Percentiles rank a stretch among this genome's conserved stretches.
Evolutionary conservation across 208 protist genomes (phyloP).

Genomic region (Leishmania lainsoni): DNA sequence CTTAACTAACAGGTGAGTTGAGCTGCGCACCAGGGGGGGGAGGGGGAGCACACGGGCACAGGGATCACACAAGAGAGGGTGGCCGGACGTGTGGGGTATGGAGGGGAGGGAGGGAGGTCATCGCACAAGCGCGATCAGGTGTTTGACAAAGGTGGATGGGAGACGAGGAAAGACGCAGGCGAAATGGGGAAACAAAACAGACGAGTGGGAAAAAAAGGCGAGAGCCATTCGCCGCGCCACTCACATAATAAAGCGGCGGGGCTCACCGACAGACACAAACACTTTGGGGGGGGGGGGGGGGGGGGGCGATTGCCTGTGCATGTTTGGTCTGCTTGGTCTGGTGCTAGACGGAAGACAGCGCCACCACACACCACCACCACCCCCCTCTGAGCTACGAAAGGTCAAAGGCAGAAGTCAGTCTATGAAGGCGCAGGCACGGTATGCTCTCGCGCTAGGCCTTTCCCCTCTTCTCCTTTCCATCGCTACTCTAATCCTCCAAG

Average conservation of each 20-base stretch:
- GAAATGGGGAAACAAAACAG: not conserved
- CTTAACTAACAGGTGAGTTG: slow-evolving; percentile 10
- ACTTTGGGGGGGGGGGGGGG: too few species aligned
- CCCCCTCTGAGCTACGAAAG: not conserved
- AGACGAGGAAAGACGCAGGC: not conserved
- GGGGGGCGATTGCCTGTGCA: not conserved
- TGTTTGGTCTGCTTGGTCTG: too few species aligned
- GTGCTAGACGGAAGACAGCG: not conserved
- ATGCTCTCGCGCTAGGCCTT: not conserved
- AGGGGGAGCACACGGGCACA: not conserved
- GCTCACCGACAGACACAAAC: not conserved
- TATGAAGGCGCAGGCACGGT: not conserved
- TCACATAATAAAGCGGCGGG: not conserved
- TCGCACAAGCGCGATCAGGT: not conserved
- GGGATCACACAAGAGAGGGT: not conserved
- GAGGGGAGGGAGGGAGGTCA: not conserved
- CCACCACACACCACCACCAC: not conserved
- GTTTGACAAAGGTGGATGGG: not conserved
- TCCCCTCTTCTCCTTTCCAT: not conserved
- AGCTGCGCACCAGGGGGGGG: slow-evolving; percentile 5
- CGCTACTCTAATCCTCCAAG: not conserved
- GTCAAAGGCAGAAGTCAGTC: not conserved
- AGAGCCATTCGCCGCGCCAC: not conserved
- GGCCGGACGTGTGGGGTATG: not conserved
- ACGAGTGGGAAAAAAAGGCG: not conserved